Percentiles rank a stretch among this genome's conserved stretches.
Evolutionary conservation across 225 moss, liverwort and hornwort species (phyloP).

Genomic region (Ulota crispa): DNA sequence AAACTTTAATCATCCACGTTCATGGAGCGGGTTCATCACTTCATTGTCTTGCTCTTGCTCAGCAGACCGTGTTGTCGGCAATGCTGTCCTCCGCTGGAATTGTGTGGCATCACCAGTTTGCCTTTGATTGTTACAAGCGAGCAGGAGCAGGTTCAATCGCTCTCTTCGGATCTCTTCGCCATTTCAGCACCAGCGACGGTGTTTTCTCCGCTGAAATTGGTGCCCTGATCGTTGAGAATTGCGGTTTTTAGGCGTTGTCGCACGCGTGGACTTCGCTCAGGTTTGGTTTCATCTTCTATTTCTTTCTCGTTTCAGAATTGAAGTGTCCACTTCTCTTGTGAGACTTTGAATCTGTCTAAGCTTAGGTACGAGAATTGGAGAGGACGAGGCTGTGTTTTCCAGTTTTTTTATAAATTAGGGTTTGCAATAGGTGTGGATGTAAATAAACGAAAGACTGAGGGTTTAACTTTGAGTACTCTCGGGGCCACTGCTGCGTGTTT

Average conservation of each 20-base stretch:
- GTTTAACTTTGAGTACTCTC: background rate
- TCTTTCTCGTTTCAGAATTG: background rate
- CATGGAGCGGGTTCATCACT: background rate
- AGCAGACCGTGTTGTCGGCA: background rate
- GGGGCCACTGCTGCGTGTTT: background rate
- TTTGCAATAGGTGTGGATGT: background rate
- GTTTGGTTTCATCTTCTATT: slow-evolving; percentile 4
- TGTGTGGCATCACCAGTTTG: background rate
- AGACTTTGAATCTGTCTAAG: background rate
- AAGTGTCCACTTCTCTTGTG: background rate
- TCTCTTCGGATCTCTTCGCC: background rate
- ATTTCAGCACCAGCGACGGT: background rate
- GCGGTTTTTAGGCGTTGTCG: background rate
- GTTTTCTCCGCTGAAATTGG: background rate
- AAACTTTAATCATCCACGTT: background rate
- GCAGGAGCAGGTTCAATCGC: background rate
- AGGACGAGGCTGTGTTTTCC: background rate
- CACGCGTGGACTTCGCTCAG: slow-evolving; percentile 19
- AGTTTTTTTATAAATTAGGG: slow-evolving; percentile 22
- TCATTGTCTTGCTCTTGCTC: background rate
- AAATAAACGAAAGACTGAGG: background rate
- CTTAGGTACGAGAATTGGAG: background rate
- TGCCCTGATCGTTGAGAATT: background rate
- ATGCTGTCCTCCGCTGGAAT: background rate
- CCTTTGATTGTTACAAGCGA: background rate